Conservation (phyloP, 2,329 filamentous ascomycete genomes). For the Tolypocladium album region DNA sequence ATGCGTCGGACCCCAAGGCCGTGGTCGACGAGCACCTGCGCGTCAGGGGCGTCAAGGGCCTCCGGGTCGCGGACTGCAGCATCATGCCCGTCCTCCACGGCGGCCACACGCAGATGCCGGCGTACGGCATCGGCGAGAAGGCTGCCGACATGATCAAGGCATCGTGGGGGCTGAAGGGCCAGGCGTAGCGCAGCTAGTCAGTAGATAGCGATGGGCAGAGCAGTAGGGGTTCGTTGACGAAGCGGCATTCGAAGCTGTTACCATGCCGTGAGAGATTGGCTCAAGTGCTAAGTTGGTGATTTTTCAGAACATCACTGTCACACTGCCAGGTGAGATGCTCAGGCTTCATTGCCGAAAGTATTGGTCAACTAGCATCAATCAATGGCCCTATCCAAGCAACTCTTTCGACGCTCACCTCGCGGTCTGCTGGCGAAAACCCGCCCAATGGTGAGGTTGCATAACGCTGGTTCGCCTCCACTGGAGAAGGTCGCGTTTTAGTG, state of each 20-base stretch:
- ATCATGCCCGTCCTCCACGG: constrained; percentile 34
- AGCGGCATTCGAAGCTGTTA: neutral
- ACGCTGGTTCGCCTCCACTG: neutral
- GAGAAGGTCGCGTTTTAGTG: neutral
- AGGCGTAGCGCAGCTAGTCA: neutral
- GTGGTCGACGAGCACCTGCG: constrained; percentile 39
- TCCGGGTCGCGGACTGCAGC: constrained; percentile 41
- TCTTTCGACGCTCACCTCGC: neutral
- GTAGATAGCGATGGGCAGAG: neutral
- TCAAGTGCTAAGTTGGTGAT: no score
- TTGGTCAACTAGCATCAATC: neutral
- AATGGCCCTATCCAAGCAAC: neutral
- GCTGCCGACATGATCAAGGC: constrained; percentile 13
- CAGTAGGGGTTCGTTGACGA: neutral
- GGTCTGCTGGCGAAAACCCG: neutral
- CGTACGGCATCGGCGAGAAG: constrained; percentile 44
- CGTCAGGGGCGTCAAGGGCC: constrained; percentile 34
- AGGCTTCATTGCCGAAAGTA: neutral
- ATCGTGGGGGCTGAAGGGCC: neutral
- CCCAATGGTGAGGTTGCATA: neutral
- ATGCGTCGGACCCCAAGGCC: constrained; percentile 8
- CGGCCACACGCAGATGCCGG: constrained; percentile 37
- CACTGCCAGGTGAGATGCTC: neutral
- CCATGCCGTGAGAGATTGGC: neutral
- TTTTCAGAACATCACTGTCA: no score